phyloP scores from a whole-genome alignment of 2,329 filamentous ascomycete genomes.

The Fusarium hainanense region DNA sequence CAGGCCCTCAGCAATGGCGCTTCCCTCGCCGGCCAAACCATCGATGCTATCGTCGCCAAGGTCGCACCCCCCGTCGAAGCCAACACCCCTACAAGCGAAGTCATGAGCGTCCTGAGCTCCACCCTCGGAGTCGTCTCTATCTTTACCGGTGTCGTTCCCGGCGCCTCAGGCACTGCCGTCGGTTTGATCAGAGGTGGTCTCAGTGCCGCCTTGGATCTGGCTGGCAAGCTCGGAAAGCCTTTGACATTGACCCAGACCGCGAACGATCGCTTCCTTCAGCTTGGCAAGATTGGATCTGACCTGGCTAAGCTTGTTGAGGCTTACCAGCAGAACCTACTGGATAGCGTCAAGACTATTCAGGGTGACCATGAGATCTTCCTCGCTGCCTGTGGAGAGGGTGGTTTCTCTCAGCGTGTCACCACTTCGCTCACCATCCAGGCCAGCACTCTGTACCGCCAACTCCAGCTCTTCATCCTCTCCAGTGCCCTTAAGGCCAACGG shows the following conservation, averaged over 20 bases:
- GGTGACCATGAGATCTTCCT: conserved; percentile 7
- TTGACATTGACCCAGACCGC: conserved; percentile 11
- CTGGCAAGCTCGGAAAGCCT: conserved; percentile 16
- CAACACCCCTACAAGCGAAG: not conserved
- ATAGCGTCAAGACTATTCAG: conserved; percentile 23
- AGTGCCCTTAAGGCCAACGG: conserved; percentile 20
- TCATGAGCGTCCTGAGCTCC: conserved; percentile 1
- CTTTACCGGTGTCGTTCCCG: conserved; percentile 9
- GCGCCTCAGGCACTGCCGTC: not conserved
- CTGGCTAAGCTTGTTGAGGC: conserved; percentile 14
- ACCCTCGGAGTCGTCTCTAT: conserved; percentile 5
- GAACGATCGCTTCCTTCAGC: conserved; percentile 3
- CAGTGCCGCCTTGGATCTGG: not conserved
- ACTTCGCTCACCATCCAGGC: conserved; percentile 25
- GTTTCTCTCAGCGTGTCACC: conserved; percentile 24
- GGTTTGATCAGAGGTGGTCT: conserved; percentile 14
- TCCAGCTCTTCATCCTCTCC: conserved; percentile 16
- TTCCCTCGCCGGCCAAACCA: conserved; percentile 21
- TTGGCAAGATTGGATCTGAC: not conserved
- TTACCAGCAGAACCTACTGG: conserved; percentile 17
- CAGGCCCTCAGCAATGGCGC: conserved; percentile 17
- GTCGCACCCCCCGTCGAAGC: conserved; percentile 23
- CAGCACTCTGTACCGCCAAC: conserved; percentile 13
- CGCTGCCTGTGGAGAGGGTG: conserved; percentile 11
- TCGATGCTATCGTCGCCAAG: conserved; percentile 17